Conservation (phyloP, 1,284 basidiomycete species). For the Sporisorium iseilematis-ciliati region DNA sequence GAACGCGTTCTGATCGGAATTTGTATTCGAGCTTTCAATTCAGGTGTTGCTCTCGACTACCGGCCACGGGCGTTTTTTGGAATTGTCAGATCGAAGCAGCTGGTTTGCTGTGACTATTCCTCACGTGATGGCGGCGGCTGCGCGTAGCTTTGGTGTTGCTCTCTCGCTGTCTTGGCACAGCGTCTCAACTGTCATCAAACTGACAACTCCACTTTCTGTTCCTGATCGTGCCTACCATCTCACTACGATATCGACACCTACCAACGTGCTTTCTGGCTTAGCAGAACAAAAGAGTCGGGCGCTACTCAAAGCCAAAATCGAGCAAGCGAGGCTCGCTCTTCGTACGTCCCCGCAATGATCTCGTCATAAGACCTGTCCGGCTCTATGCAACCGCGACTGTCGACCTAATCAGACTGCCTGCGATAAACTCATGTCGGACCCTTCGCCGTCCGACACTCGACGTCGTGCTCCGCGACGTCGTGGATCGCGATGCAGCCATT, state of each 20-base stretch:
- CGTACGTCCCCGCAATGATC: constrained; percentile 2
- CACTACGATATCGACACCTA: background rate
- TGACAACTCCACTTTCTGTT: background rate
- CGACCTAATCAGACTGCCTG: background rate
- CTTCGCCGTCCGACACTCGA: background rate
- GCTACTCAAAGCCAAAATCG: background rate
- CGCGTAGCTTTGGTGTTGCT: constrained; percentile 8
- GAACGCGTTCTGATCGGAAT: constrained; percentile 16
- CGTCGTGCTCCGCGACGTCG: constrained; percentile 7
- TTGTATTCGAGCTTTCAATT: constrained; percentile 8
- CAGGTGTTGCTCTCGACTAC: background rate
- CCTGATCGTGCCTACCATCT: background rate
- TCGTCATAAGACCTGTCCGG: background rate
- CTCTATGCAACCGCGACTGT: background rate
- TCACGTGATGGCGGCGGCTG: constrained; percentile 13
- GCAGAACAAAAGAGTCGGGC: background rate
- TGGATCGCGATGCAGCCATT: constrained; percentile 37
- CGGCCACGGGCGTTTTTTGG: no score
- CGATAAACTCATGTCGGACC: background rate
- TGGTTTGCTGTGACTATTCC: no score
- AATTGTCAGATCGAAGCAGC: constrained; percentile 2
- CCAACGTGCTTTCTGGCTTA: no score
- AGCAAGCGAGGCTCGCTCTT: background rate
- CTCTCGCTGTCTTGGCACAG: constrained; percentile 7
- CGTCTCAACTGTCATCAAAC: background rate